A percentile compares a stretch with the other conserved stretches of the same genome.
These are phyloP conservation scores for Crassisporium funariophilum DNA, from an alignment of 768 basidiomycete species.

Conservation along the genomic window DNA sequence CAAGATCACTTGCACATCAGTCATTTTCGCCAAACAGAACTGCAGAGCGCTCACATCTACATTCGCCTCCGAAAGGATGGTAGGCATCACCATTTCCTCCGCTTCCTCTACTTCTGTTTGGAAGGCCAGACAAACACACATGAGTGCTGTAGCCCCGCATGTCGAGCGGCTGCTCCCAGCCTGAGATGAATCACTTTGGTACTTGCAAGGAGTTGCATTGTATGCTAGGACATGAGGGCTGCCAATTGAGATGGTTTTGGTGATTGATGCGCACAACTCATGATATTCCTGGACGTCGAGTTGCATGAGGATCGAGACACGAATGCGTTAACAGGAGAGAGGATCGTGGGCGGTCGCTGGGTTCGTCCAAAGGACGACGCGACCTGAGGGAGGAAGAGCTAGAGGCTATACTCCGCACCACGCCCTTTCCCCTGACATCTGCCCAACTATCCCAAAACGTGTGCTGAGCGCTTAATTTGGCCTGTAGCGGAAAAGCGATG, in stretches of 20 bases:
- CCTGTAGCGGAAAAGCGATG: too few relatives aligned
- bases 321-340: too few relatives aligned
- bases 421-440: too few relatives aligned
- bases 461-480: too few relatives aligned
- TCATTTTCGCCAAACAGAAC: not conserved
- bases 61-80: slow-evolving; percentile 15
- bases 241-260: not conserved
- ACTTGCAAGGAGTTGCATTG: slow-evolving; percentile 5
- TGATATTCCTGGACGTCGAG: not conserved
- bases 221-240: slow-evolving; percentile 3
- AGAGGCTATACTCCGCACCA: too few relatives aligned
- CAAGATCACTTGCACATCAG: not conserved
- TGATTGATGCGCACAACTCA: not conserved
- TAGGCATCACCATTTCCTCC: slow-evolving; percentile 4
- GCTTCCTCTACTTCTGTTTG: slow-evolving; percentile 7
- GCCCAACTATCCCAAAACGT: too few relatives aligned
- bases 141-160: slow-evolving; percentile 14
- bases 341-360: too few relatives aligned
- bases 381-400: too few relatives aligned
- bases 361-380: too few relatives aligned
- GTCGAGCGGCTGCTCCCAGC: slow-evolving; percentile 6
- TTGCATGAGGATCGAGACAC: too few relatives aligned
- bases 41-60: slow-evolving; percentile 15
- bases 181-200: slow-evolving; percentile 2
- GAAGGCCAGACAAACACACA: slow-evolving; percentile 14